These are phyloP conservation scores for Waltergamsia citrina DNA, from an alignment of 2,329 filamentous ascomycete species.

Conservation along the genomic window DNA sequence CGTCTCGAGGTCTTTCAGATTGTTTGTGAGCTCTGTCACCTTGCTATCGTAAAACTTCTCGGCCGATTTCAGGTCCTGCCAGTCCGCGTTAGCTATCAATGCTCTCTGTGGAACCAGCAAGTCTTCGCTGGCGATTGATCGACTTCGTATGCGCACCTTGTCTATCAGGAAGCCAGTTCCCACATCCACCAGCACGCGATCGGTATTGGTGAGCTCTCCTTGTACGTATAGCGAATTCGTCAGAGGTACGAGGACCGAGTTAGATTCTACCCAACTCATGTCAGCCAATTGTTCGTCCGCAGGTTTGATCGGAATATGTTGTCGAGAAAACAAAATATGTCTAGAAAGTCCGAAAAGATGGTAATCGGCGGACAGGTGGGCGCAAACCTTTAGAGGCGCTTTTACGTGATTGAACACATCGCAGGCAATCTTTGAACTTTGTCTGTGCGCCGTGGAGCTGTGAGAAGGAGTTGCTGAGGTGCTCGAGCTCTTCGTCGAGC, in stretches of 20 bases:
- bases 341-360: too few relatives aligned
- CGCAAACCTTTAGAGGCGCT: conserved; percentile 18
- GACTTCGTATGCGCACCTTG: conserved; percentile 65
- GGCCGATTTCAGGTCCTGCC: conserved; percentile 41
- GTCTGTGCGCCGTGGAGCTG: conserved; percentile 84
- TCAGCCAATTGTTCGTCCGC: too few relatives aligned
- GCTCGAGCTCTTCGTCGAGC: conserved; percentile 90
- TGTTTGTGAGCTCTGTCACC: conserved; percentile 40
- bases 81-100: too few relatives aligned
- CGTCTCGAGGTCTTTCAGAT: conserved; percentile 45
- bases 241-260: conserved; percentile 77
- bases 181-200: conserved; percentile 80
- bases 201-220: conserved; percentile 64
- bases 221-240: conserved; percentile 93
- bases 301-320: too few relatives aligned
- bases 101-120: too few relatives aligned
- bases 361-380: not conserved
- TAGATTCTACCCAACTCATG: conserved; percentile 16
- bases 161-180: conserved; percentile 93
- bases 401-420: conserved; percentile 52
- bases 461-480: conserved; percentile 81
- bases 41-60: conserved; percentile 48
- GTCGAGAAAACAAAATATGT: too few relatives aligned
- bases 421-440: conserved; percentile 86
- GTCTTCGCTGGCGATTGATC: too few relatives aligned